Conservation (phyloP, 1,284 basidiomycete species). For the Fomitopsis betulina region DNA sequence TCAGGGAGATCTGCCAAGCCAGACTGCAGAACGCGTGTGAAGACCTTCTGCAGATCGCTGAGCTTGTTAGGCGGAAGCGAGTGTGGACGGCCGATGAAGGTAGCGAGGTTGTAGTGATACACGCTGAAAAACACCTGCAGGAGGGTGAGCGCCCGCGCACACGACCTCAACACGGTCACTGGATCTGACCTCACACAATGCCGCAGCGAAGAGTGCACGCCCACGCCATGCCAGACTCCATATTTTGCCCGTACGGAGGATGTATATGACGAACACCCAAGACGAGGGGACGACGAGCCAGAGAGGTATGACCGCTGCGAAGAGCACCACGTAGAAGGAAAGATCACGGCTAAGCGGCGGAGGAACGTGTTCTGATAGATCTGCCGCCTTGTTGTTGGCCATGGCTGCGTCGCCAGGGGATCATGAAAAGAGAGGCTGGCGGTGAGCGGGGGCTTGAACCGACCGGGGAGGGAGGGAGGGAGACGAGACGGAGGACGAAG, state of each 20-base stretch:
- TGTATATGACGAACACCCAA: conserved; percentile 64
- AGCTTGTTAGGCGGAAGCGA: conserved; percentile 44
- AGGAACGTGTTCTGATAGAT: conserved; percentile 25
- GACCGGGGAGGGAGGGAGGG: conserved; percentile 6
- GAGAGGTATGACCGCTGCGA: conserved; percentile 59
- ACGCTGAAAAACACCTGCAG: conserved; percentile 75
- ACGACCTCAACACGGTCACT: conserved; percentile 6
- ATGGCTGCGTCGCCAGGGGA: conserved; percentile 9
- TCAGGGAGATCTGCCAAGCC: conserved; percentile 54
- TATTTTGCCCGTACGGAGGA: conserved; percentile 41
- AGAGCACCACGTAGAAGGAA: conserved; percentile 57
- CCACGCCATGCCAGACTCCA: conserved; percentile 37
- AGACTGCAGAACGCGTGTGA: conserved; percentile 56
- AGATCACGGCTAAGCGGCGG: conserved; percentile 32
- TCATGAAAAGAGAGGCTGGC: conserved; percentile 3
- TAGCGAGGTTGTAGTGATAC: conserved; percentile 58
- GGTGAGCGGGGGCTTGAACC: conserved; percentile 5
- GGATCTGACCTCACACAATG: conserved; percentile 53
- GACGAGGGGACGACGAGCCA: conserved; percentile 68
- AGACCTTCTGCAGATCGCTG: conserved; percentile 53
- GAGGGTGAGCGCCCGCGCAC: conserved; percentile 1
- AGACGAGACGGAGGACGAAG: not conserved
- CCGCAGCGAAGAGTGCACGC: conserved; percentile 39
- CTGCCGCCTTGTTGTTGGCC: conserved; percentile 17
- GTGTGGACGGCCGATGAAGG: conserved; percentile 47